Evolutionary conservation across 106 monocot genomes (phyloP).

Genomic region (Alisma plantagoaquatica): DNA sequence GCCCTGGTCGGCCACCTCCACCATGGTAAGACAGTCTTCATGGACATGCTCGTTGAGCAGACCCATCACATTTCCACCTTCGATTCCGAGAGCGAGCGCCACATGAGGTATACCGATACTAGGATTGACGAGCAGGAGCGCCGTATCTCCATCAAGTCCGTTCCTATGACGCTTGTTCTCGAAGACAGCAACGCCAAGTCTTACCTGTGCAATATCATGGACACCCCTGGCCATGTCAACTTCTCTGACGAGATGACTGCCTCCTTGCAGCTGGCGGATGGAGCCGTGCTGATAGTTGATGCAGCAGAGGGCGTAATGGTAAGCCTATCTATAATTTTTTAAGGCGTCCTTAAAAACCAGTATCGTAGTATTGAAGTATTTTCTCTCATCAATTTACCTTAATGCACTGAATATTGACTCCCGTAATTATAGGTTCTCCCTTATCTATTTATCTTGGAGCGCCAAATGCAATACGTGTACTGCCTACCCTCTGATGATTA

Average conservation of each 20-base stretch:
- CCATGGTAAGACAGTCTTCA: constrained; percentile 95
- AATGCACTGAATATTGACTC: too few relatives aligned
- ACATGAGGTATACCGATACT: constrained; percentile 85
- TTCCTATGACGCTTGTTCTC: constrained; percentile 86
- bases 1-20: constrained; percentile 90
- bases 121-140: constrained; percentile 99
- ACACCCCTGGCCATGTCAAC: constrained; percentile 93
- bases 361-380: too few relatives aligned
- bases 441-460: too few relatives aligned
- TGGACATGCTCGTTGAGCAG: constrained; percentile 99
- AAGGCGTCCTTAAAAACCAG: too few relatives aligned
- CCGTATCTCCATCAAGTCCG: constrained; percentile 83
- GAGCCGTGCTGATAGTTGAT: constrained; percentile 83
- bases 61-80: constrained; percentile 85
- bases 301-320: constrained; percentile 98
- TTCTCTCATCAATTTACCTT: too few relatives aligned
- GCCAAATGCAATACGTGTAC: too few relatives aligned
- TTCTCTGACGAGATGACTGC: constrained; percentile 99
- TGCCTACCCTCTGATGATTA: too few relatives aligned
- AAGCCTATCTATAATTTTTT: too few relatives aligned
- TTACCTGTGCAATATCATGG: constrained; percentile 92
- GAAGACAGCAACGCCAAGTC: constrained; percentile 85
- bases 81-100: constrained; percentile 58
- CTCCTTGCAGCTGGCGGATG: constrained; percentile 73
- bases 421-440: too few relatives aligned